phyloP scores from a whole-genome alignment of 148 eudicot species.

The Nyssa sinensis region DNA sequence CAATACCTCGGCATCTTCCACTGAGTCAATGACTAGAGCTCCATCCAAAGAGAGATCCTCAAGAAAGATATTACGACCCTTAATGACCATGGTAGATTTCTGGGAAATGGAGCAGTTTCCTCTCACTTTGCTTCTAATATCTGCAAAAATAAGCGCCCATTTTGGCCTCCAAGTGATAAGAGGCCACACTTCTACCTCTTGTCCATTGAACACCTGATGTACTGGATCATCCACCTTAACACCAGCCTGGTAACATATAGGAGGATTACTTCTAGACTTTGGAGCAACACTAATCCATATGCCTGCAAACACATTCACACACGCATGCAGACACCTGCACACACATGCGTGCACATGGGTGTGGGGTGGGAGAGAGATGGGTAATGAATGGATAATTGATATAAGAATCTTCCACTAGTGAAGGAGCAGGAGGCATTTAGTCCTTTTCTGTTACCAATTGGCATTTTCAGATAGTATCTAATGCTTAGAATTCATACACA shows the following conservation, averaged over 20 bases:
- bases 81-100: constrained; percentile 76
- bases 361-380: no score
- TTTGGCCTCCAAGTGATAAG: constrained; percentile 87
- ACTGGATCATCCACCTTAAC: constrained; percentile 69
- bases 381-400: background rate
- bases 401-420: background rate
- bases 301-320: background rate
- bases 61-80: constrained; percentile 55
- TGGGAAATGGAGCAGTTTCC: constrained; percentile 65
- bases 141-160: constrained; percentile 80
- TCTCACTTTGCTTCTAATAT: constrained; percentile 60
- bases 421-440: background rate
- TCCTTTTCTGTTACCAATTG: background rate
- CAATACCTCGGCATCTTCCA: constrained; percentile 82
- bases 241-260: constrained; percentile 60
- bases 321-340: no score
- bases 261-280: background rate
- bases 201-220: constrained; percentile 62
- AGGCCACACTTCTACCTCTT: constrained; percentile 95
- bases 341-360: no score
- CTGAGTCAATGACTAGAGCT: constrained; percentile 61
- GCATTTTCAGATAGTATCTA: background rate
- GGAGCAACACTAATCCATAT: background rate
- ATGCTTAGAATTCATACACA: background rate
- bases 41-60: constrained; percentile 84